Percentiles rank a stretch among this genome's conserved stretches.
These are phyloP conservation scores for Nicotiana knightiana DNA, from an alignment of 257 asterid species.

Conservation along the genomic window DNA sequence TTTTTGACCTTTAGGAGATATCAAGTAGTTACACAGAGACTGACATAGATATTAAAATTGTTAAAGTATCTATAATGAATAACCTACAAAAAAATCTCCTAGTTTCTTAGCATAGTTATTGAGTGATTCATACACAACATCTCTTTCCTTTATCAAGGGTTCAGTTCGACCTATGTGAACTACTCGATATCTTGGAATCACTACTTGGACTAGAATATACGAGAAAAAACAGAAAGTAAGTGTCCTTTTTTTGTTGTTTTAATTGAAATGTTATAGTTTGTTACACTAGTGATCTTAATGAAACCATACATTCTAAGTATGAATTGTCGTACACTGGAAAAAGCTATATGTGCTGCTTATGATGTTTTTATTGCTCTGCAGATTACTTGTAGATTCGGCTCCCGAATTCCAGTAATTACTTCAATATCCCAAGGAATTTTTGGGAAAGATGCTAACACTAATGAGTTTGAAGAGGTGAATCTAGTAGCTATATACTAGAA, in stretches of 20 bases:
- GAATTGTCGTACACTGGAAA: background rate
- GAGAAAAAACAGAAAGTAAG: background rate
- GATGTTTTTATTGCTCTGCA: slow-evolving; percentile 27
- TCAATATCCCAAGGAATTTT: slow-evolving; percentile 53
- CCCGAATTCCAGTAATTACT: slow-evolving; percentile 47
- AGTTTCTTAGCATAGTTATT: background rate
- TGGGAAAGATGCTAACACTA: slow-evolving; percentile 55
- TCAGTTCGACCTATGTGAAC: background rate
- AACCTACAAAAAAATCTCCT: background rate
- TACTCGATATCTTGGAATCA: background rate
- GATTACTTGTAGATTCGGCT: slow-evolving; percentile 53
- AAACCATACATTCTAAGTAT: background rate
- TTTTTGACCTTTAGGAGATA: background rate
- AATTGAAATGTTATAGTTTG: background rate
- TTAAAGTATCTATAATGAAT: background rate
- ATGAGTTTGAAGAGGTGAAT: slow-evolving; percentile 61
- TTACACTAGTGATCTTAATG: background rate
- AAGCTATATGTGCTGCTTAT: slow-evolving; percentile 3
- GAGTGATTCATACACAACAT: background rate
- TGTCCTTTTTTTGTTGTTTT: background rate
- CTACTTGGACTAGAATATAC: background rate
- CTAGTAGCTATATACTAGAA: background rate
- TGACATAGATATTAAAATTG: background rate
- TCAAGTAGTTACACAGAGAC: background rate
- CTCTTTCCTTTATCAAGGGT: no score